phyloP scores from a whole-genome alignment of 345 rosid species.

The Euphorbia peplus region DNA sequence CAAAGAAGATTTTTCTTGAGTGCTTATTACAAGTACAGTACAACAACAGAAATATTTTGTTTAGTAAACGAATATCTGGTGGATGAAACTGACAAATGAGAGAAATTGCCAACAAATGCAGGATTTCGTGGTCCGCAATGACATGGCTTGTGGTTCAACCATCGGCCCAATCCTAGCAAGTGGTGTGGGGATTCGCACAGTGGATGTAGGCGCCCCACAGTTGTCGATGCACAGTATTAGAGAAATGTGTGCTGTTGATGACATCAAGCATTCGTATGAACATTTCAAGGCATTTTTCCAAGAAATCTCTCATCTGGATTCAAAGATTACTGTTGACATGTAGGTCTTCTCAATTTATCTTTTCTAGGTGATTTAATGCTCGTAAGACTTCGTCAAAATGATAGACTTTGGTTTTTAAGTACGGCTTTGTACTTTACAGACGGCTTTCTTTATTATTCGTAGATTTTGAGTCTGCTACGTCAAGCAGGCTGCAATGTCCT shows the following conservation, averaged over 20 bases:
- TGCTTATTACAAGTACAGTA: not conserved
- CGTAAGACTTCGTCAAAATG: not conserved
- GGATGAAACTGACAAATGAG: constrained; percentile 8
- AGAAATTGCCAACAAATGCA: constrained; percentile 23
- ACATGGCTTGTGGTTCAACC: constrained; percentile 92
- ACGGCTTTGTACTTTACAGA: not conserved
- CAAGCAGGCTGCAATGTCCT: not conserved
- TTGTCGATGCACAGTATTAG: constrained; percentile 96
- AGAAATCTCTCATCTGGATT: constrained; percentile 63
- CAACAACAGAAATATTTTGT: no score
- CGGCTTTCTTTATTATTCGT: not conserved
- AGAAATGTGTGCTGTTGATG: constrained; percentile 93
- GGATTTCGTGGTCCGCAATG: constrained; percentile 98
- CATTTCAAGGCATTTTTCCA: constrained; percentile 90
- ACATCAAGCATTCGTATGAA: constrained; percentile 67
- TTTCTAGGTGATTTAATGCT: not conserved
- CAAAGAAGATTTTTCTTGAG: not conserved
- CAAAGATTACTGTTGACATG: constrained; percentile 57
- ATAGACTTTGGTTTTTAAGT: not conserved
- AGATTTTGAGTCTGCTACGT: not conserved
- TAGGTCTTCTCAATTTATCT: constrained; percentile 2
- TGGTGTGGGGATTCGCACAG: constrained; percentile 88
- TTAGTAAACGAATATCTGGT: not conserved
- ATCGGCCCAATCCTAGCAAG: constrained; percentile 96
- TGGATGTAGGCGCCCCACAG: constrained; percentile 96